Base-by-base conservation (phyloP, 768 basidiomycete genomes). In the Pisolithus tinctorius region DNA sequence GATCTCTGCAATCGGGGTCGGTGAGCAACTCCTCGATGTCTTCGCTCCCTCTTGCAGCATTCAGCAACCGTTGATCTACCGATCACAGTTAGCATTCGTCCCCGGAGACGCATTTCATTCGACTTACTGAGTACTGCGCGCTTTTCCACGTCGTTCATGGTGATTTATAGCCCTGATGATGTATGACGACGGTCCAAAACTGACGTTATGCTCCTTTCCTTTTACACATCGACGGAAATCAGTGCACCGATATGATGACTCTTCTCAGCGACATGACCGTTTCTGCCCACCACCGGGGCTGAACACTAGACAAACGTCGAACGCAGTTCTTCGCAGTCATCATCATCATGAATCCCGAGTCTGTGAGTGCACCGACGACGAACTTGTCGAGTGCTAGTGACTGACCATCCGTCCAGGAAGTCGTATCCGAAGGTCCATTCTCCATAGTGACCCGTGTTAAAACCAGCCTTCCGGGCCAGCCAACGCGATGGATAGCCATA, bases 401-500 rank as follows among this genome's bases (percentile, higher is more conserved):
- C 52, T 62, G 39, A 63, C 26, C 13, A 34, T 4, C 38, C 14
- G n/a, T 23, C 3, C 51, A 67, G 58, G 53, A 62, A 20, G 52
- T 60, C 39, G 41, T 68, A 27, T 56, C 47, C 5, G 58, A 64
- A 38, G 60, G 64, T 10, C 64, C 66, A 8, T 27, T 55, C 6
- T 66, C 66, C 37, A 48, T 46, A 45, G 60, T 66, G 40, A 56
- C 59, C 14, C 56, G 60, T n/a, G 39, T 64, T 34, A 44, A 54
- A 26, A 45, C 49, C 29, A 44, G 13, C 36, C 48, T 14, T 4
- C 11, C 34, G 14, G 34, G 13, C 5, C 34, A 34, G 34, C 34
- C 38, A 47, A 55, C 34, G 49, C 50, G 47, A 14, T 58, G 56
- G 42, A 38, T 68, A 25, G 67, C 78, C 10, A 69, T 83, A 37